Conservation (phyloP, 495 filamentous ascomycete species). For the Articulospora tetracladia region DNA sequence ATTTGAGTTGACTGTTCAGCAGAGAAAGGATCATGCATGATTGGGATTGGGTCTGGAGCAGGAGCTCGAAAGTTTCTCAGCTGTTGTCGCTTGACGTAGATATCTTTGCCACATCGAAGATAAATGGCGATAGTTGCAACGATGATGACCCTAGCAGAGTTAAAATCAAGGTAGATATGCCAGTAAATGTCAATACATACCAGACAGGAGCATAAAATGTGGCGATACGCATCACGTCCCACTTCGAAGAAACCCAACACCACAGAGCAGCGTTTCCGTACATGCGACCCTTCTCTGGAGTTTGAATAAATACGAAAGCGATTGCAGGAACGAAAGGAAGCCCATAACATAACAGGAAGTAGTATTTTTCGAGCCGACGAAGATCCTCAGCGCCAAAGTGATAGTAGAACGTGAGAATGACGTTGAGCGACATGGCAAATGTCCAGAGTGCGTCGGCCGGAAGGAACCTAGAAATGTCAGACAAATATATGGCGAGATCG, state of each 20-base stretch:
- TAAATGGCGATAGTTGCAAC: slow-evolving; percentile 70
- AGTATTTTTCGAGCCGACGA: slow-evolving; percentile 66
- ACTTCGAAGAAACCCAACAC: slow-evolving; percentile 72
- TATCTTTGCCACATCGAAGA: slow-evolving; percentile 63
- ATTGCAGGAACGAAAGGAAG: slow-evolving; percentile 69
- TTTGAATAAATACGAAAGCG: slow-evolving; percentile 60
- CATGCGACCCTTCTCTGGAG: slow-evolving; percentile 43
- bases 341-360: slow-evolving; percentile 71
- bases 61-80: slow-evolving; percentile 39
- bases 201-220: slow-evolving; percentile 84
- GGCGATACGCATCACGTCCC: slow-evolving; percentile 71
- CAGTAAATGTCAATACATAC: slow-evolving; percentile 47
- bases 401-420: slow-evolving; percentile 81
- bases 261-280: slow-evolving; percentile 80
- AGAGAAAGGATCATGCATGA: slow-evolving; percentile 42
- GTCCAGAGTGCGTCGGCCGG: slow-evolving; percentile 79
- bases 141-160: slow-evolving; percentile 54
- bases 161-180: neutral
- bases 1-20: slow-evolving; percentile 27
- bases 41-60: slow-evolving; percentile 36
- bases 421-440: slow-evolving; percentile 83
- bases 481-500: slow-evolving; percentile 16
- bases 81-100: slow-evolving; percentile 53
- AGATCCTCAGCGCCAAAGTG: slow-evolving; percentile 67
- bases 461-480: slow-evolving; percentile 54